Evolutionary conservation across 1,139 yeast species (phyloP).

Genomic region (Maudiozyma humilis): DNA sequence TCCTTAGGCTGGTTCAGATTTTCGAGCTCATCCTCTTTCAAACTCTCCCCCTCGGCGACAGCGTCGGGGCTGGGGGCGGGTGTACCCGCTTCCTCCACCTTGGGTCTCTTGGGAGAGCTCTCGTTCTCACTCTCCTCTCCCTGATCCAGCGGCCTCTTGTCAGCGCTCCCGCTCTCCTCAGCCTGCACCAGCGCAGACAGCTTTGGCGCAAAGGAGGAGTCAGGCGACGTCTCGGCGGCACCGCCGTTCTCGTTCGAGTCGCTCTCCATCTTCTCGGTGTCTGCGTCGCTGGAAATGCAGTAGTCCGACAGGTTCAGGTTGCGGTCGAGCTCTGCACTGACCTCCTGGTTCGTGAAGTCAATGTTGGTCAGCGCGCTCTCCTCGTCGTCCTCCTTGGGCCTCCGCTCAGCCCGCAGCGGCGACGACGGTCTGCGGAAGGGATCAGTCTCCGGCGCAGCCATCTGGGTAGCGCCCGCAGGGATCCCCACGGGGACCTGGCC

Average conservation of each 20-base stretch:
- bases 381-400: slow-evolving; percentile 19
- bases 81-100: slow-evolving; percentile 9
- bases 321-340: slow-evolving; percentile 11
- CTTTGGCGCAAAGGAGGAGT: slow-evolving; percentile 2
- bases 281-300: slow-evolving; percentile 30
- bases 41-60: not conserved
- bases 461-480: not conserved
- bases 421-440: not conserved
- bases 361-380: slow-evolving; percentile 23
- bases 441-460: not conserved
- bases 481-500: not conserved
- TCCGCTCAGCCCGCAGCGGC: not conserved
- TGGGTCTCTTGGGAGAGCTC: slow-evolving; percentile 3
- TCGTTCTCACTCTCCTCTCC: slow-evolving; percentile 1
- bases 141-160: slow-evolving; percentile 6
- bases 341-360: slow-evolving; percentile 19
- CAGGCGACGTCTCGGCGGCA: slow-evolving; percentile 1
- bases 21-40: no score
- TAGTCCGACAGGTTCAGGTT: slow-evolving; percentile 22
- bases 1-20: no score
- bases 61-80: slow-evolving; percentile 2
- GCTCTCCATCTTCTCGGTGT: slow-evolving; percentile 29
- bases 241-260: slow-evolving; percentile 9
- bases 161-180: slow-evolving; percentile 7
- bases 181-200: slow-evolving; percentile 5